phyloP scores from a whole-genome alignment of 1,139 yeast species.

The Candida sp. region DNA sequence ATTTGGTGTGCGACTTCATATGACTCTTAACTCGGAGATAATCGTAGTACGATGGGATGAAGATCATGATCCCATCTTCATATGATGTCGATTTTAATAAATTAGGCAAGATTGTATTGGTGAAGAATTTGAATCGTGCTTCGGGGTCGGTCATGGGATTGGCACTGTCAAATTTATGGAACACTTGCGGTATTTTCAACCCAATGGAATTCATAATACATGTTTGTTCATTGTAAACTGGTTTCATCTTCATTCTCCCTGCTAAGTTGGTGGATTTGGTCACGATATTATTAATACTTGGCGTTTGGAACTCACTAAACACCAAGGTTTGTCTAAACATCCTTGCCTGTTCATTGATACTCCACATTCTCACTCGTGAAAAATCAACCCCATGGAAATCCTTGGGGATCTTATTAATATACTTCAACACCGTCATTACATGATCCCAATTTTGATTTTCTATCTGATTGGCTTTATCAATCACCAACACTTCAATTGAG shows the following conservation, averaged over 20 bases:
- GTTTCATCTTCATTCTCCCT: constrained; percentile 62
- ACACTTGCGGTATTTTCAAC: constrained; percentile 66
- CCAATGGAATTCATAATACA: constrained; percentile 52
- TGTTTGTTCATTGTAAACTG: constrained; percentile 27
- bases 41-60: constrained; percentile 86
- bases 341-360: constrained; percentile 78
- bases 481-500: constrained; percentile 75
- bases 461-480: constrained; percentile 84
- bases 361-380: constrained; percentile 90
- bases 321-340: constrained; percentile 75
- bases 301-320: constrained; percentile 72
- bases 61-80: constrained; percentile 73
- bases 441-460: constrained; percentile 97
- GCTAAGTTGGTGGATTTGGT: constrained; percentile 58
- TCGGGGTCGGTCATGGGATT: constrained; percentile 71
- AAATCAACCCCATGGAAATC: constrained; percentile 85
- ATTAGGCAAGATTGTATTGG: constrained; percentile 69
- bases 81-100: constrained; percentile 53
- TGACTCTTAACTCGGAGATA: constrained; percentile 75
- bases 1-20: constrained; percentile 60
- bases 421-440: constrained; percentile 62
- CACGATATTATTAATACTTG: constrained; percentile 70
- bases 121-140: constrained; percentile 74
- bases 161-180: constrained; percentile 61
- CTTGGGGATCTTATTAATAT: constrained; percentile 73